phyloP scores from a whole-genome alignment of 768 basidiomycete genomes.

The Termitomyces sp. region DNA sequence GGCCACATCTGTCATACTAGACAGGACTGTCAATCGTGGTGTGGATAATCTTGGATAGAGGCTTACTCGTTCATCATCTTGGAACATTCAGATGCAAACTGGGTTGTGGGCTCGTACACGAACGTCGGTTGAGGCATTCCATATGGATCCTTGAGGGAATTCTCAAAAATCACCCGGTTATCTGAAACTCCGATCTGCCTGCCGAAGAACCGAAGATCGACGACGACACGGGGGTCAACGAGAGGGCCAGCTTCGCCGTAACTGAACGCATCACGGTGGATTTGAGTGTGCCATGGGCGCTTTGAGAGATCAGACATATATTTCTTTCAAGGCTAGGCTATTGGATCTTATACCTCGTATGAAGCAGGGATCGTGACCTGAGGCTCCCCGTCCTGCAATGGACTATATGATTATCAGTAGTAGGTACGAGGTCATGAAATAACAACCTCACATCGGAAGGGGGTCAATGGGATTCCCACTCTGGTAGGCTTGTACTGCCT shows the following conservation, averaged over 20 bases:
- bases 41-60: not conserved
- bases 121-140: constrained; percentile 1
- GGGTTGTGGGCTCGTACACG: not conserved
- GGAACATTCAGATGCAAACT: not conserved
- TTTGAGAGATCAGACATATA: not conserved
- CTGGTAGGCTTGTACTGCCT: not conserved
- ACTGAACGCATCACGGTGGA: constrained; percentile 29
- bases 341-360: not conserved
- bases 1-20: not conserved
- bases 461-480: not conserved
- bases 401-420: not conserved
- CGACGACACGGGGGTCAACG: constrained; percentile 25
- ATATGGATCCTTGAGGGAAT: not conserved
- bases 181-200: not conserved
- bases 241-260: constrained; percentile 25
- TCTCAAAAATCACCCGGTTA: not conserved
- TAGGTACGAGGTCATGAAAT: not conserved
- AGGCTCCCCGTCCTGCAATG: not conserved
- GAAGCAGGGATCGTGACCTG: not conserved
- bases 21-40: not conserved
- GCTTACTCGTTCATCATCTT: not conserved
- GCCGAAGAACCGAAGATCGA: constrained; percentile 12
- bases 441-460: not conserved
- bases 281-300: constrained; percentile 26
- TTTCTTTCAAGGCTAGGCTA: too few species aligned